A percentile compares a stretch with the other conserved stretches of the same genome.
These are phyloP conservation scores for Lentinus polychrous DNA, from an alignment of 1,284 basidiomycete genomes.

Conservation along the genomic window DNA sequence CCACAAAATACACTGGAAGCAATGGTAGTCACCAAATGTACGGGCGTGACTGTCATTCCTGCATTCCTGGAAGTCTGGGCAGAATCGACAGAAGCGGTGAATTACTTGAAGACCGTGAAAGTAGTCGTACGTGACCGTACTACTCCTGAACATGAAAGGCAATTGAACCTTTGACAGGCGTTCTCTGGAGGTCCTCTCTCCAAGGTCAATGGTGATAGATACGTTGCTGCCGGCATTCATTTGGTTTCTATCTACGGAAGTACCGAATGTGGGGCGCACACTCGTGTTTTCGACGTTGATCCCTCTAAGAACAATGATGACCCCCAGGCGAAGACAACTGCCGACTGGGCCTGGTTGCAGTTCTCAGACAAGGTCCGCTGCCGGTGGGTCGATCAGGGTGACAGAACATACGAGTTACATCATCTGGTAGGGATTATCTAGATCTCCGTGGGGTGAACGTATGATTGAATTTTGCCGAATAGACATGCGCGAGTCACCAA, in stretches of 20 bases:
- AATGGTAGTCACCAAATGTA: not conserved
- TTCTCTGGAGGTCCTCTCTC: slow-evolving; percentile 14
- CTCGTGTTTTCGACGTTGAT: slow-evolving; percentile 9
- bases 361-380: slow-evolving; percentile 15
- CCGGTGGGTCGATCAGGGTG: slow-evolving; percentile 23
- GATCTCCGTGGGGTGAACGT: not conserved
- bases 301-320: slow-evolving; percentile 2
- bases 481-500: slow-evolving; percentile 14
- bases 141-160: too few relatives aligned
- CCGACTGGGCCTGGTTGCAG: slow-evolving; percentile 25
- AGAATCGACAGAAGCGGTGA: slow-evolving; percentile 8
- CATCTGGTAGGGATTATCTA: slow-evolving; percentile 19
- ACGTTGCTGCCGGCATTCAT: slow-evolving; percentile 8
- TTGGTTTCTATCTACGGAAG: slow-evolving; percentile 11
- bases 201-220: slow-evolving; percentile 6
- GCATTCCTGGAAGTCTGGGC: slow-evolving; percentile 13
- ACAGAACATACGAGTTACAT: slow-evolving; percentile 25
- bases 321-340: slow-evolving; percentile 4
- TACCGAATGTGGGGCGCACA: slow-evolving; percentile 13
- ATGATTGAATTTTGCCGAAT: not conserved
- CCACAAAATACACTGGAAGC: slow-evolving; percentile 12
- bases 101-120: slow-evolving; percentile 9
- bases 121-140: slow-evolving; percentile 3
- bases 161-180: not conserved
- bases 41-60: slow-evolving; percentile 8